Evolutionary conservation across 495 filamentous ascomycete species (phyloP).

Genomic region (Lasiosphaeria ovina): DNA sequence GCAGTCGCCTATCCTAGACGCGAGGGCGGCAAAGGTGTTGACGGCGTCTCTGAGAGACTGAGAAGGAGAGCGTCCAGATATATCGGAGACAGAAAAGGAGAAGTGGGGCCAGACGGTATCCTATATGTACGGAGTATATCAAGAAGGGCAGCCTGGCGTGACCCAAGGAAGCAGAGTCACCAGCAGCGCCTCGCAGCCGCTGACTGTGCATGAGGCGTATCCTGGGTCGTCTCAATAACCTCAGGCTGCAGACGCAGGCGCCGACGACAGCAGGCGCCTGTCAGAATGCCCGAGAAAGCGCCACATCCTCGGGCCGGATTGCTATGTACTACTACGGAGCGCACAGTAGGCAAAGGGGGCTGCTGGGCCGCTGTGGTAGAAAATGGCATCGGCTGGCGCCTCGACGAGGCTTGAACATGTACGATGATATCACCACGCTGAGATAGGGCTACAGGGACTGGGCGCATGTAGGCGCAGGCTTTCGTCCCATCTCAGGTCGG

Average conservation of each 20-base stretch:
- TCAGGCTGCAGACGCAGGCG: constrained; percentile 8
- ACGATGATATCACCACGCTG: too few species aligned
- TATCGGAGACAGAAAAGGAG: background rate
- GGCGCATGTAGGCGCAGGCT: too few species aligned
- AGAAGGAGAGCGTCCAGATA: constrained; percentile 4
- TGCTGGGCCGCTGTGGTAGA: too few species aligned
- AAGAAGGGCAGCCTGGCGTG: background rate
- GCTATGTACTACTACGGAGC: too few species aligned
- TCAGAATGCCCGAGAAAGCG: constrained; percentile 6
- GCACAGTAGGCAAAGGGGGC: too few species aligned
- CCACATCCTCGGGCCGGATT: background rate
- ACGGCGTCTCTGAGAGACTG: background rate
- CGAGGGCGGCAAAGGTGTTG: constrained; percentile 18
- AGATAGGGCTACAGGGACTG: too few species aligned
- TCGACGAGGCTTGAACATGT: too few species aligned
- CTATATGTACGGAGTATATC: background rate
- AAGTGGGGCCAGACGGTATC: background rate
- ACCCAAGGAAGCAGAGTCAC: background rate
- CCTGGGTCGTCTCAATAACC: constrained; percentile 12
- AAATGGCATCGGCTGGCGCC: too few species aligned
- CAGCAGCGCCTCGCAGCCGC: constrained; percentile 9
- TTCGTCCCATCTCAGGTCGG: too few species aligned
- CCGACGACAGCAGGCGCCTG: constrained; percentile 2
- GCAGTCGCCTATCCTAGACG: constrained; percentile 22
- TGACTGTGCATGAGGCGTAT: background rate